These are phyloP conservation scores for Phytophthora boehmeriae DNA, from an alignment of 352 stramenopile genomes.

Conservation along the genomic window DNA sequence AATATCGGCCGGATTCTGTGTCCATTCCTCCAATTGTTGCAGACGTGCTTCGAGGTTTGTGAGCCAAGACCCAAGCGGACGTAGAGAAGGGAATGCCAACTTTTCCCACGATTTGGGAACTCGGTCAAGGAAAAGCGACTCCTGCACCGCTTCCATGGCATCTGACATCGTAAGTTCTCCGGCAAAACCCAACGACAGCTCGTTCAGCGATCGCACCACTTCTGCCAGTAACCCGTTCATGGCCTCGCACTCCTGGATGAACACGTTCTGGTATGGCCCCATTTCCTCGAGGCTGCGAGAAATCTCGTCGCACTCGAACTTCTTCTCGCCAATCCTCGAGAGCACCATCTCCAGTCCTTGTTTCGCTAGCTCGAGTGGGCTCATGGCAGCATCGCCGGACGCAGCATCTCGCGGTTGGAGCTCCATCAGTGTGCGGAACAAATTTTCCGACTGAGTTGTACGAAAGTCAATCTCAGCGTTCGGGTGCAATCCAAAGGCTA, in stretches of 20 bases:
- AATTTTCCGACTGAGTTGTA: constrained; percentile 94
- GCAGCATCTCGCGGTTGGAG: constrained; percentile 92
- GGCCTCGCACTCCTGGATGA: constrained; percentile 98
- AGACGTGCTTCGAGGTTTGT: constrained; percentile 93
- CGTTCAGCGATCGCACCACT: constrained; percentile 96
- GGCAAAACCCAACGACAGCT: constrained; percentile 96
- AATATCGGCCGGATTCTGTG: constrained; percentile 95
- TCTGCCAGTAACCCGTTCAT: constrained; percentile 96
- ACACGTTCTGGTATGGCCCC: constrained; percentile 96
- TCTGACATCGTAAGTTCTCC: constrained; percentile 98
- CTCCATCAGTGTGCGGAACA: constrained; percentile 97
- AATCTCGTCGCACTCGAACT: constrained; percentile 98
- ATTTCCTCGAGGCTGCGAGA: constrained; percentile 93
- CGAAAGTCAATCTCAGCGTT: constrained; percentile 99
- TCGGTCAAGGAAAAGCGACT: constrained; percentile 93
- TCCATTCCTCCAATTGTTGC: constrained; percentile 96
- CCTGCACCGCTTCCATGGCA: constrained; percentile 95
- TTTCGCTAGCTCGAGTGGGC: constrained; percentile 93
- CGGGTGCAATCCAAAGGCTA: constrained; percentile 97
- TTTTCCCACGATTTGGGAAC: constrained; percentile 96
- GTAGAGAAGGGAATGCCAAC: constrained; percentile 93
- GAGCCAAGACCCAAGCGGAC: constrained; percentile 93
- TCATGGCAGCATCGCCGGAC: constrained; percentile 88
- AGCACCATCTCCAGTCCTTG: constrained; percentile 93
- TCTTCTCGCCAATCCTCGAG: constrained; percentile 96